Base-by-base conservation (phyloP, 2,329 filamentous ascomycete species). In the Gyromitra esculenta region DNA sequence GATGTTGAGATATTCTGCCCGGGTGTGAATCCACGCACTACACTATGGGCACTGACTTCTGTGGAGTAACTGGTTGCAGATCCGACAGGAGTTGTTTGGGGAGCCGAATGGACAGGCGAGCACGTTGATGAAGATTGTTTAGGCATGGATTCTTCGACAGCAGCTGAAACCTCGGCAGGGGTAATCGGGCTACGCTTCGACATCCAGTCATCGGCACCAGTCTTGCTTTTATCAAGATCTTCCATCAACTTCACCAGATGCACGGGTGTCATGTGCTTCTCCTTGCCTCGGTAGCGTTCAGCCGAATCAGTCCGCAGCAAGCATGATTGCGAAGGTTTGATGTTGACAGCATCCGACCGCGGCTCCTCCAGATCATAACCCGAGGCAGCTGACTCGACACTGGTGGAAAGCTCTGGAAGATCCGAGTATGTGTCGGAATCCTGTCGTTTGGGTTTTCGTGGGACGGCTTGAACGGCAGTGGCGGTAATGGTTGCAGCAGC, bases 261-360 rank as follows among this genome's bases (percentile, higher is more conserved):
- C 81, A 93, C 89, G 5, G 95, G 93, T n/a, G 94, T 96, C 80
- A 97, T 95, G 84, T 97, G 94, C 82, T 92, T 91, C 83, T 96
- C 92, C 72, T 87, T 89, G 79, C 90, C 91, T 79, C 91, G 89
- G 82, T 91, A 92, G 76, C 92, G 88, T 83, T 88, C 91, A 82
- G 88, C 87, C 39, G 88, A 84, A 65, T 86, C 83, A 35, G 87
- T 82, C 82, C 88, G 81, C 87, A 90, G 9, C 91, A 94, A 82
- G 94, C 92, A 81, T 91, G 88, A 81, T 91, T 87, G 81, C 87
- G 87, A 80, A 92, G 89, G 79, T 90, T 88, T 76, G 78, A 90
- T 89, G 80, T 90, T 86, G 78, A 90, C 82, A 1, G 88, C 86
- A 1, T 86, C 85, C 2, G 81, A 81, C 68, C 73, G 76, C 56